Base-by-base conservation (phyloP, 1,284 basidiomycete genomes). In the Trametes hirsuta region DNA sequence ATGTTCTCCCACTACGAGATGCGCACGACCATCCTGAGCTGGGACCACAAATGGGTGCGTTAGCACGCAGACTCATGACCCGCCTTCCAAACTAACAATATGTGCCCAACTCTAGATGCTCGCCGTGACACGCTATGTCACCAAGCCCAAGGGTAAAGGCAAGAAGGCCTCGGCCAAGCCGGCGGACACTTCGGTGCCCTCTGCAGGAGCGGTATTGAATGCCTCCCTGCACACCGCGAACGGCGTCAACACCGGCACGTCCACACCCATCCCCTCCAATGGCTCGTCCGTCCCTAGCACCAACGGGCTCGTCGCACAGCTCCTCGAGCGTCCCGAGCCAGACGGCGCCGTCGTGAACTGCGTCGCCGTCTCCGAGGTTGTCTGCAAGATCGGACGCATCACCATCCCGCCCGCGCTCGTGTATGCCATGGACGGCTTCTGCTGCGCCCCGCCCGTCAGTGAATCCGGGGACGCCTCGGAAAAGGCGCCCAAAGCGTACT, bases 1-100 rank as follows among this genome's bases (percentile, higher is more conserved):
- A 85, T 93, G 48, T 77, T 91, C 14, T 71, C 82, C 1, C 73
- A 74, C 6, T 95, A 93, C 68, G 85, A 93, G 72, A 82, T 95
- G 37, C 81, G 90, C 54, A 73, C 85, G n/a, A 79, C 74, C 35
- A 74, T 91, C 15, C 88, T 78, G 4, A 81, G 85, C 3, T 95
- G 92, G 91, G 93, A 94, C 61, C 79, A 88, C 51, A 95, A 95
- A 84, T 95, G 93, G 93, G 90, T 93, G 64, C 66, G 84, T 55
- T 10, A 47, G 10, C 21, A 49, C 2, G 5, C 25, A 50, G 40
- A 55, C 15, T 47, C 45, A 12, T 34, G 15, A 21, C 36, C 21
- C 18, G 49, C 46, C 21, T n/a, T 8, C 9, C 18, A 5, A 6
- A 18, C 41, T 46, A 36, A 52, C 37, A 40, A 21, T 30, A 44